Base-by-base conservation (phyloP, 441 rosid genomes). In the Populus hybrid region DNA sequence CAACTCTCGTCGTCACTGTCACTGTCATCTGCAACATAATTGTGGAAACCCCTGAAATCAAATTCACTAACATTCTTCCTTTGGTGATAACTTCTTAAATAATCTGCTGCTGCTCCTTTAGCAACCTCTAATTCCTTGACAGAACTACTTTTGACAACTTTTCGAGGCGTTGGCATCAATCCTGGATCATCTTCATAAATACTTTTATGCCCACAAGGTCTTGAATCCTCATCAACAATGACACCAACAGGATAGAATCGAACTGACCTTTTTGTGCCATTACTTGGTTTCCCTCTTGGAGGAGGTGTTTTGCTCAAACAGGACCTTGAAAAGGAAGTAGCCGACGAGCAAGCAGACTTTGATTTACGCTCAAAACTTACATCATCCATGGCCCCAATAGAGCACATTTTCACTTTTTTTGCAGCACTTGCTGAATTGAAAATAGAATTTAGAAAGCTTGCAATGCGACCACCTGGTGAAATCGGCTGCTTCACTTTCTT, bases 351-450 rank as follows among this genome's bases (percentile, higher is more conserved):
- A 11, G 87, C 65, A 0, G 91, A 83, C 76, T 84, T 87, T 3
- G 93, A 81, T 82, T 91, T 91, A 16, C 80, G 77, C 45, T 87
- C 90, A 14, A 86, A 87, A 50, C 75, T 87, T 21, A 91, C 93
- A n/a, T 93, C 98, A 5, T 87, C 89, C 36, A 80, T 86, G 10
- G 87, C 91, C 12, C 91, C 87, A 14, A 79, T 67, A 2, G 93
- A 87, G 71, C 98, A 93, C 78, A 89, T 84, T 79, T 90, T 90
- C 64, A 88, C 93, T 71, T 92, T 94, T 87, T 92, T 93, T 10
- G 82, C 90, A 75, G 82, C 90, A 75, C 87, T 91, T n/a, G 90
- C 90, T 5, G 88, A 78, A 73, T 84, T 90, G 85, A 93, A 92
- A 73, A 93, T 85, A 16, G 94, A 91, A 83, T 89, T 93, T 16